Evolutionary conservation across 805 yeast genomes (phyloP), one percentile per base, ranked within the genome.

Genomic region (Starmerella floricola): DNA sequence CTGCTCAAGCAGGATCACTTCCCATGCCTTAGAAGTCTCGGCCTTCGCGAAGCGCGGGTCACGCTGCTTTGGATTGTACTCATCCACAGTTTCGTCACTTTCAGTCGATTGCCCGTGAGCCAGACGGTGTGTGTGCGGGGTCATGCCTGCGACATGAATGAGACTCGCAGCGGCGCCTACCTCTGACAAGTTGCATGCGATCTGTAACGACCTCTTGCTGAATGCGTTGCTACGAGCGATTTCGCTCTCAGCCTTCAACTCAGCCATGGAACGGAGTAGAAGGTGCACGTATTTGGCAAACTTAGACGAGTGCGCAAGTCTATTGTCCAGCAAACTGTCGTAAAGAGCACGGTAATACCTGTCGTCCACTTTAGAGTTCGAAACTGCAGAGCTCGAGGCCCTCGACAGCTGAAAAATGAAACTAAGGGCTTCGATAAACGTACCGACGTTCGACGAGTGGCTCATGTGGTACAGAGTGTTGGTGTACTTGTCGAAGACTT

Each of bases 41-140:
- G 96, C 96, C 58, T 83, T 72, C n/a, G 96, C 84, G 58, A 62
- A 85, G 50, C 73, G 70, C n/a, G 98, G 98, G 58, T 91, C 97
- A 60, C 97, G 76, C 57, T 83, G 84, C 55, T 76, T 76, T 28
- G 93, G 75, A 61, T 91, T 96, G 58, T 91, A 91, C 11, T 44
- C 38, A 10, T 48, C 51, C 4, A 17, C 31, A 24, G 31, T 24
- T 8, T 17, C 31, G 19, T 16, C 16, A 2, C 23, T 18, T 10
- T 28, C 23, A 10, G 31, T 83, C n/a, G n/a, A n/a, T n/a, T n/a
- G n/a, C n/a, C n/a, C n/a, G 55, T 75, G 67, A 43, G 91, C 61
- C 52, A 91, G 67, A 55, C 61, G 83, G 30, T 84, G 65, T 76
- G 84, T 78, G 60, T 95, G 95, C 11, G 91, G 66, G 40, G 84